Evolutionary conservation across 1,284 basidiomycete genomes (phyloP), one percentile per base, ranked within the genome.

Genomic region (Moesziomyces globuligerus): DNA sequence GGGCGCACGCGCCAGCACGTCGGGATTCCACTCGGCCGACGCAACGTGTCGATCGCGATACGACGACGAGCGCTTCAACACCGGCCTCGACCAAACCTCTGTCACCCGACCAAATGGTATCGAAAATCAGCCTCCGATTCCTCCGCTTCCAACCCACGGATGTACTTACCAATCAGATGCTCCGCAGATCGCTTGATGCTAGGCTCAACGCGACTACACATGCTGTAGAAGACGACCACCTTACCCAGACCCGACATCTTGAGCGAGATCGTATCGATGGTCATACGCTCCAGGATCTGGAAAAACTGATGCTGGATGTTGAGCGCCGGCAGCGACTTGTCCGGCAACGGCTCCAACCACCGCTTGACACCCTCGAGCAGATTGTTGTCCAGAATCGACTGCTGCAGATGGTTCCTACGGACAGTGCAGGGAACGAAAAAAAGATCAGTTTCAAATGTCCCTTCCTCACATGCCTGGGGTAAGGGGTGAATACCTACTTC

Each of bases 281-380:
- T 90, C 90, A 98, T 93, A 85, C 85, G 65, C 29, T 78, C 76
- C 21, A 98, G 85, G 49, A 90, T 88, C 39, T 89, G 87, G 83
- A 98, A 94, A 72, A 98, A 89, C 54, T 94, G 91, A 50, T 90
- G 89, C 81, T 98, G 95, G 78, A 98, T 97, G 83, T 95, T 97
- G 50, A 98, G 88, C 3, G 93, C 93, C 0, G 96, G 95, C 6
- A 99, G 87, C 2, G 93, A 94, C 48, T 88, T 88, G 84, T 97
- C 94, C 0, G 91, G 91, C 10, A 98, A 88, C 1, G 96, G 95
- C 78, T 98, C 95, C 4, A 99, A 89, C 93, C 94, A 99, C 37
- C 88, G 86, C 53, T 89, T 87, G 53, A 98, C 93, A 4, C 90
- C 93, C 76, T 94, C 92, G 25, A 99, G 87, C 32, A 98, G 86